Base-by-base conservation (phyloP, 2,329 filamentous ascomycete species). In the Chaetomium olivaceum region DNA sequence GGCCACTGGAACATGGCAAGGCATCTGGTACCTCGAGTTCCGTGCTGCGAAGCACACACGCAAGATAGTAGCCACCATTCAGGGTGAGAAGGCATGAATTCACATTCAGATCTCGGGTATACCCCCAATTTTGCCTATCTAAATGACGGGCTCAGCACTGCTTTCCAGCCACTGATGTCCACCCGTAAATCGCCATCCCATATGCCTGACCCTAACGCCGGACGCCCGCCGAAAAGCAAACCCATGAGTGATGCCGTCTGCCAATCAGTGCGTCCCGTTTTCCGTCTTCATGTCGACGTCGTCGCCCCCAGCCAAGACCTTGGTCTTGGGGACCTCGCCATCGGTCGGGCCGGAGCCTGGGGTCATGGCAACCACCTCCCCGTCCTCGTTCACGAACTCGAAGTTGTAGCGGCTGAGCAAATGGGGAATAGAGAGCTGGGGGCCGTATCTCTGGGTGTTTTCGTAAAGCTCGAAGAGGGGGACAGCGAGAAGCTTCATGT, bases 401-500 rank as follows among this genome's bases (percentile, higher is more conserved):
- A 98, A 98, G 79, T 97, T 96, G 80, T 98, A 99, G 62, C 93
- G 86, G 69, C 93, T 97, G 12, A 99, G 86, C 4, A 98, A 85
- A 77, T 99, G 95, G 0, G 95, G 95, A 64, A 99, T 98, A 0
- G 95, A 96, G 19, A 99, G 87, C 76, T 99, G 95, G 4, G 95
- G 95, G 0, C 95, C 95, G 76, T 99, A 99, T 66, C 95, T 85
- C 14, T 90, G 91, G 0, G 92, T 97, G 79, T 99, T 99, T 75
- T 99, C 95, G 82, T 99, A 99, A 48, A 99, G 87, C 80, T 99
- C 95, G 79, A 98, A 98, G 0, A 99, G 84, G 0, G 95, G 95
- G 1, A 99, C 95, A 1, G 95, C 95, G 50, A 99, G 89, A 27
- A 99, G 88, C 78, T 99, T 99, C 95, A 99, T 98, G 80, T 99